A percentile compares a stretch with the other conserved stretches of the same genome.
Conservation (phyloP, 148 eudicot genomes). For the Pouteria glomerata region DNA sequence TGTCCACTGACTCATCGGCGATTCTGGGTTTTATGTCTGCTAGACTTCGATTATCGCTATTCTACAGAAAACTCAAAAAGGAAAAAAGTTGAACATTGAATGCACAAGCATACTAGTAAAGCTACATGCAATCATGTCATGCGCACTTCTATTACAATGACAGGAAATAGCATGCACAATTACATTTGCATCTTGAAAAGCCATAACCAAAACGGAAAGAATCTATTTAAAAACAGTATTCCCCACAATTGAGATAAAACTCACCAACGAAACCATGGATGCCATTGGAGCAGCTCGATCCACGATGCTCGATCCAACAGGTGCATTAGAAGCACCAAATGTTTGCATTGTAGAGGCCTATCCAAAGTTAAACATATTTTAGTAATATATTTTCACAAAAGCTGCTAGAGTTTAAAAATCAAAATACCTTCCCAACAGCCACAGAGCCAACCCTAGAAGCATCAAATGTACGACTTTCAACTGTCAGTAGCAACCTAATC, state of each 20-base stretch:
- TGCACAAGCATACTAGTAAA: not conserved
- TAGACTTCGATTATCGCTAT: conserved; percentile 47
- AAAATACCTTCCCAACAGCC: conserved; percentile 52
- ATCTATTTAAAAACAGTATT: not conserved
- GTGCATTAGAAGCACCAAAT: conserved; percentile 49
- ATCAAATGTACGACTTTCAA: conserved; percentile 64
- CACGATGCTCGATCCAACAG: conserved; percentile 41
- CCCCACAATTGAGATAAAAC: conserved; percentile 9
- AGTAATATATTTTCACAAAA: conserved; percentile 7
- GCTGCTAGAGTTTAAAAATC: conserved; percentile 4
- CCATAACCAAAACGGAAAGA: not conserved
- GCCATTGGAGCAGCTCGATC: conserved; percentile 58
- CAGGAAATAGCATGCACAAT: not conserved
- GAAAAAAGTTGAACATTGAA: conserved; percentile 1
- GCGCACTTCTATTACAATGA: not conserved
- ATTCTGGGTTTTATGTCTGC: conserved; percentile 63
- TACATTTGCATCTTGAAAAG: not conserved
- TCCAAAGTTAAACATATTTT: conserved; percentile 12
- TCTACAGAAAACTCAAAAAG: conserved; percentile 41
- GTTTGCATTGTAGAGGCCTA: conserved; percentile 53
- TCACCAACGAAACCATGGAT: conserved; percentile 52
- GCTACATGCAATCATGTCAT: not conserved
- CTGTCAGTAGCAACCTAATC: conserved; percentile 42
- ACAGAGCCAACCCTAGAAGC: conserved; percentile 56
- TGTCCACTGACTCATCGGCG: conserved; percentile 58